Conservation (phyloP, 1,284 basidiomycete genomes). For the Irpex lacteus region DNA sequence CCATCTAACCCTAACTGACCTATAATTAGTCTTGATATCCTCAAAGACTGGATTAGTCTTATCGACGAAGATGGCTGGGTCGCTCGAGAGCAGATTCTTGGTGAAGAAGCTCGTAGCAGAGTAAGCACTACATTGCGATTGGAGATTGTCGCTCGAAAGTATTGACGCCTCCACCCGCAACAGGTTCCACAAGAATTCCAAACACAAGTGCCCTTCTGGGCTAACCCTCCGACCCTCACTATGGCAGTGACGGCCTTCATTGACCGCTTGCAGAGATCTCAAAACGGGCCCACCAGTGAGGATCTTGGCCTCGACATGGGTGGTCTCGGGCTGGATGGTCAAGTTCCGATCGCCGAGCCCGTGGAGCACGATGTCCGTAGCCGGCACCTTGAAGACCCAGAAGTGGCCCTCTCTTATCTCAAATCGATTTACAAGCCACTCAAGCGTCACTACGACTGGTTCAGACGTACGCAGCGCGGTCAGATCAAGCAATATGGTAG, state of each 20-base stretch:
- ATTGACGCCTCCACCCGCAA: background rate
- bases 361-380: constrained; percentile 32
- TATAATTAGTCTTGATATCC: constrained; percentile 70
- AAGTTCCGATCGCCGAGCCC: constrained; percentile 41
- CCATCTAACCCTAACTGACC: constrained; percentile 4
- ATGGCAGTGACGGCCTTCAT: constrained; percentile 92
- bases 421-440: constrained; percentile 80
- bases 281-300: constrained; percentile 44
- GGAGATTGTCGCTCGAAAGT: too few relatives aligned
- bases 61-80: constrained; percentile 96
- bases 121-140: constrained; percentile 31
- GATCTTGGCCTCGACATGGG: constrained; percentile 72
- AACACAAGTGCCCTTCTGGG: constrained; percentile 89
- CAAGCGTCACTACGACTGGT: constrained; percentile 93
- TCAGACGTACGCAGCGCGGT: constrained; percentile 88
- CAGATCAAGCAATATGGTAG: constrained; percentile 90
- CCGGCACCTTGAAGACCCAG: constrained; percentile 53
- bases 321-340: constrained; percentile 49
- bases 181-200: constrained; percentile 87
- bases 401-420: constrained; percentile 67
- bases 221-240: constrained; percentile 90
- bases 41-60: constrained; percentile 85
- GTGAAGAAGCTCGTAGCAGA: constrained; percentile 92
- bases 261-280: constrained; percentile 56
- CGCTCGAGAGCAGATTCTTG: constrained; percentile 91